phyloP scores from a whole-genome alignment of 306 rosid genomes.

The Casuarina equisetifolia region DNA sequence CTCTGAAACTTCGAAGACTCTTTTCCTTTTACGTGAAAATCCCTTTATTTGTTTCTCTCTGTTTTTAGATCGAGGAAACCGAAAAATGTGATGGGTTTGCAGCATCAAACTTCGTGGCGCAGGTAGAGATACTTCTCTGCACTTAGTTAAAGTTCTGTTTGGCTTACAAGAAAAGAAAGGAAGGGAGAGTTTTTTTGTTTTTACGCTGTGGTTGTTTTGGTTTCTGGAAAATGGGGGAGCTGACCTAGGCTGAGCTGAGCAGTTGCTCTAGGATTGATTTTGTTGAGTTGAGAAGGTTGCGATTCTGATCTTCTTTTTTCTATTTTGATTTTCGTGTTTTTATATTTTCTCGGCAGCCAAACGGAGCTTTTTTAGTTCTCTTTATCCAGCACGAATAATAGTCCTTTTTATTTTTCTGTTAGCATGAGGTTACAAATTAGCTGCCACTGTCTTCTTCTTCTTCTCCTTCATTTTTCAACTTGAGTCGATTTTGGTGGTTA shows the following conservation, averaged over 20 bases:
- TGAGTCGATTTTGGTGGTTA: neutral
- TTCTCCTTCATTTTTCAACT: too few species aligned
- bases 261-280: neutral
- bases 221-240: neutral
- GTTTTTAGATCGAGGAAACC: constrained; percentile 26
- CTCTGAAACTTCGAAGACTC: constrained; percentile 24
- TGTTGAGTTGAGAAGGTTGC: neutral
- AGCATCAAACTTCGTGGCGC: neutral
- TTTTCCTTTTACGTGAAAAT: neutral
- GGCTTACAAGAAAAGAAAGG: neutral
- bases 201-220: neutral
- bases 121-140: neutral
- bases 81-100: constrained; percentile 29
- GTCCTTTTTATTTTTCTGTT: neutral
- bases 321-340: neutral
- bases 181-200: neutral
- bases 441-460: neutral
- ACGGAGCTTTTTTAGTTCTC: neutral
- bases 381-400: neutral
- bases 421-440: neutral
- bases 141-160: neutral
- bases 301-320: neutral
- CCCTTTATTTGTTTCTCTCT: neutral
- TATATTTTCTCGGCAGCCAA: constrained; percentile 14
- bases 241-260: neutral